A percentile compares a stretch with the other conserved stretches of the same genome.
Evolutionary conservation across 1,284 basidiomycete species (phyloP).

Genomic region (Cutaneotrichosporon mucoides): DNA sequence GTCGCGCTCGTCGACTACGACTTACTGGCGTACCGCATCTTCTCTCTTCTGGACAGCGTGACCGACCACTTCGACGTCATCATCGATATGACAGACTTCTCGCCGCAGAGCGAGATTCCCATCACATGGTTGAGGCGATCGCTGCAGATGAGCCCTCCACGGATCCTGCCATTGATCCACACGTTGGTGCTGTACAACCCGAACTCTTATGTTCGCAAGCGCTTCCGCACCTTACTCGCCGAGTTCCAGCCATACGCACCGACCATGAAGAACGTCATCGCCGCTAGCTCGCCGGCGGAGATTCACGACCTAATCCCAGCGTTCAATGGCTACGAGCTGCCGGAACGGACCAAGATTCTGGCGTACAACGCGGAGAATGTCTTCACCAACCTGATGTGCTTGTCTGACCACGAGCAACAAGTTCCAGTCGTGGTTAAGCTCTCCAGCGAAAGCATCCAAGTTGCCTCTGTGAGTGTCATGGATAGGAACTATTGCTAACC

Average conservation of each 20-base stretch:
- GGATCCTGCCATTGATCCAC: constrained; percentile 34
- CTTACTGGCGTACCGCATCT: constrained; percentile 73
- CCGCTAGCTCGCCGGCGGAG: constrained; percentile 53
- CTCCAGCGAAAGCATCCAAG: constrained; percentile 39
- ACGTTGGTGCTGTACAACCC: constrained; percentile 70
- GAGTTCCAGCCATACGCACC: constrained; percentile 68
- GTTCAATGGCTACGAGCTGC: constrained; percentile 46
- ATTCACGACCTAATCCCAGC: constrained; percentile 69
- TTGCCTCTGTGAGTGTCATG: constrained; percentile 26
- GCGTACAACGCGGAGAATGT: constrained; percentile 44
- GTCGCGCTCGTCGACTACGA: constrained; percentile 82
- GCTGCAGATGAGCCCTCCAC: constrained; percentile 66
- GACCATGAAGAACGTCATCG: constrained; percentile 57
- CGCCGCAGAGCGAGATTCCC: constrained; percentile 70
- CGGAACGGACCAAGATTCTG: constrained; percentile 40
- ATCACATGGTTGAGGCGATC: constrained; percentile 76
- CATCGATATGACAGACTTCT: constrained; percentile 76
- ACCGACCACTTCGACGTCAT: constrained; percentile 63
- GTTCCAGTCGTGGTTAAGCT: constrained; percentile 44
- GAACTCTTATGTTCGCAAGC: constrained; percentile 69
- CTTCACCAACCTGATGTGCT: constrained; percentile 37
- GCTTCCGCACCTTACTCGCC: constrained; percentile 56
- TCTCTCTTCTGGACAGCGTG: constrained; percentile 58
- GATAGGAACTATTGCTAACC: background rate
- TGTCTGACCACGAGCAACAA: constrained; percentile 44